Base-by-base conservation (phyloP, 208 protist genomes). In the Leishmania major region DNA sequence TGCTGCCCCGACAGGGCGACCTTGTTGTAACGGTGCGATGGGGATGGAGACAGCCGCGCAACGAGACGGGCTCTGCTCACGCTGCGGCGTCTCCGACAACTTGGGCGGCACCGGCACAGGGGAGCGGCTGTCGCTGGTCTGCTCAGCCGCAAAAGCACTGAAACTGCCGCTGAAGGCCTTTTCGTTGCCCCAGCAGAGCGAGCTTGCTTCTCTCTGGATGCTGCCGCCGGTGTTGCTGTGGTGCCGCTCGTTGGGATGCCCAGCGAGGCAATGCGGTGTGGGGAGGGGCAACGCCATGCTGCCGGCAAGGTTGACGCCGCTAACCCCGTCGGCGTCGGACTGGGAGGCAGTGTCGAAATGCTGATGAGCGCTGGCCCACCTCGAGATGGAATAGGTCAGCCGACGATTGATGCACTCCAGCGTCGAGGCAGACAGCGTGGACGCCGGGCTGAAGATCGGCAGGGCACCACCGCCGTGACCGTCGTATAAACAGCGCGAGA, bases 51-150 rank as follows among this genome's bases (percentile, higher is more conserved):
- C 69, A 40, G 76, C n/a, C 13, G 81, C 73, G 66, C 83, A 85
- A 28, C 91, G 91, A 31, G 88, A 90, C 22, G 89, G 91, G 70
- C 91, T 94, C 57, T 72, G 55, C 81, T 89, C 91, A 6, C 91
- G 87, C 85, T 89, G 77, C 53, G 83, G 82, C 47, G 49, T 75
- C 71, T 81, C 76, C 59, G 85, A 69, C 60, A 22, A 62, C 47
- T 77, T 79, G 6, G 84, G 82, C 13, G 80, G 75, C 45, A 81
- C 35, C 37, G 84, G 88, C 75, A 80, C 47, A 7, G 86, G 86
- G 19, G 86, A 91, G n/a, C 37, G 79, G 66, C 47, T 62, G 73
- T 43, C 47, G 77, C 49, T 22, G 59, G 22, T 25, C 3, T 43
- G 37, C 37, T 78, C 40, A 8, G 17, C 22, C 40, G 43, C 7